Percentiles rank a stretch among this genome's conserved stretches.
Evolutionary conservation across 2,329 filamentous ascomycete species (phyloP).

Genomic region (Dothideomycetes sp.): DNA sequence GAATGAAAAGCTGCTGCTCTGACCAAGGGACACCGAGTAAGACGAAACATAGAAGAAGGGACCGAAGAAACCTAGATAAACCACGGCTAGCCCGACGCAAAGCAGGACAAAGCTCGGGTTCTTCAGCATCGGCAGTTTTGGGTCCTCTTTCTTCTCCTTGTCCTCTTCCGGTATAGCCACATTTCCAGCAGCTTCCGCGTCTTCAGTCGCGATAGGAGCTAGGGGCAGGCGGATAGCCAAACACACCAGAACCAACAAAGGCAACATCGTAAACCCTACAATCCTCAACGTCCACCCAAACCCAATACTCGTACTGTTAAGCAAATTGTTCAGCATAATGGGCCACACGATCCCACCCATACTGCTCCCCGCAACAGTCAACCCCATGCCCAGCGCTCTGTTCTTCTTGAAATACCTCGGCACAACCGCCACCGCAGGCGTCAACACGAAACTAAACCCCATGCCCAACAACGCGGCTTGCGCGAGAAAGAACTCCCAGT

Average conservation of each 20-base stretch:
- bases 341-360: constrained; percentile 43
- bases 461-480: constrained; percentile 37
- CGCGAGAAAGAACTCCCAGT: constrained; percentile 43
- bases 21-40: constrained; percentile 18
- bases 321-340: constrained; percentile 35
- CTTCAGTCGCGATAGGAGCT: neutral
- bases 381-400: constrained; percentile 34
- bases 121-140: constrained; percentile 12
- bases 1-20: constrained; percentile 39
- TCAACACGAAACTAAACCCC: constrained; percentile 29
- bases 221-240: neutral
- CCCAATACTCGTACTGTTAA: constrained; percentile 34
- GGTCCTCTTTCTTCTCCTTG: constrained; percentile 10
- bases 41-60: constrained; percentile 30
- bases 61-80: constrained; percentile 21
- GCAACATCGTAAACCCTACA: constrained; percentile 39
- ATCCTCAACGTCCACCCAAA: constrained; percentile 44
- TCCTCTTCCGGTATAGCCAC: constrained; percentile 1
- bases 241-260: constrained; percentile 26
- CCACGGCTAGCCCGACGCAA: constrained; percentile 13
- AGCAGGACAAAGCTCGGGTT: constrained; percentile 16
- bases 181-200: constrained; percentile 1
- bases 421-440: constrained; percentile 35
- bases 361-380: constrained; percentile 36
- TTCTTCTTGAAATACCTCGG: constrained; percentile 37